Evolutionary conservation across 352 stramenopile species (phyloP).

Genomic region (Globisporangium canariense): DNA sequence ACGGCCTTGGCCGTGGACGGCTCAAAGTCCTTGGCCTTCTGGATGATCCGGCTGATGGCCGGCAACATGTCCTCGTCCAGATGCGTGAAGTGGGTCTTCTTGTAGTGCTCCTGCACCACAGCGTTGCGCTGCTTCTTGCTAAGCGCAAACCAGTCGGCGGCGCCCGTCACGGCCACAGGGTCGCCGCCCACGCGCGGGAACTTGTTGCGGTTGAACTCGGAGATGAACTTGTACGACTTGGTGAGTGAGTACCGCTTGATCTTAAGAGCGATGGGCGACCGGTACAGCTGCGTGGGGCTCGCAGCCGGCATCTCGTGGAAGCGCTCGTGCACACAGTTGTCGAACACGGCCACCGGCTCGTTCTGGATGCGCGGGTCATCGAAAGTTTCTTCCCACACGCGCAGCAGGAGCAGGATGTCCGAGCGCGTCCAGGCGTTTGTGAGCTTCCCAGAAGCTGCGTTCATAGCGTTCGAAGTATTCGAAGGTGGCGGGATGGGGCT

Average conservation of each 20-base stretch:
- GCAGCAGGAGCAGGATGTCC: conserved; percentile 14
- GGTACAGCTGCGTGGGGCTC: not conserved
- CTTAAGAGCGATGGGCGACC: conserved; percentile 13
- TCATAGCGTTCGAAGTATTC: not conserved
- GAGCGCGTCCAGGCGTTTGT: conserved; percentile 16
- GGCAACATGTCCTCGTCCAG: conserved; percentile 18
- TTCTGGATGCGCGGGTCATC: conserved; percentile 12
- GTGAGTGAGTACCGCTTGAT: conserved; percentile 19
- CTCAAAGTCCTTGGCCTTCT: conserved; percentile 14
- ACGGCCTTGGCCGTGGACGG: conserved; percentile 1
- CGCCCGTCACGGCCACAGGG: conserved; percentile 1
- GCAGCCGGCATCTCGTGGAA: conserved; percentile 1
- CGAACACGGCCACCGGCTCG: conserved; percentile 10
- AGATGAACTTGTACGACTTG: conserved; percentile 17
- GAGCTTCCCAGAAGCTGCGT: not conserved
- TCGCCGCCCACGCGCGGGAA: conserved; percentile 9
- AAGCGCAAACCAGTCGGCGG: conserved; percentile 12
- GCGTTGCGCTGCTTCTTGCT: conserved; percentile 14
- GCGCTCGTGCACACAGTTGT: conserved; percentile 10
- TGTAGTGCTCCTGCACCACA: conserved; percentile 14
- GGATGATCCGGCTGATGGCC: conserved; percentile 7
- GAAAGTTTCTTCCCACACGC: conserved; percentile 13
- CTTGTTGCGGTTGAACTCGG: conserved; percentile 16
- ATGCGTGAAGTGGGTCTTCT: conserved; percentile 18
- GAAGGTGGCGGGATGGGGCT: not conserved